Base-by-base conservation (phyloP, 257 asterid species). In the Jacaranda copaia region DNA sequence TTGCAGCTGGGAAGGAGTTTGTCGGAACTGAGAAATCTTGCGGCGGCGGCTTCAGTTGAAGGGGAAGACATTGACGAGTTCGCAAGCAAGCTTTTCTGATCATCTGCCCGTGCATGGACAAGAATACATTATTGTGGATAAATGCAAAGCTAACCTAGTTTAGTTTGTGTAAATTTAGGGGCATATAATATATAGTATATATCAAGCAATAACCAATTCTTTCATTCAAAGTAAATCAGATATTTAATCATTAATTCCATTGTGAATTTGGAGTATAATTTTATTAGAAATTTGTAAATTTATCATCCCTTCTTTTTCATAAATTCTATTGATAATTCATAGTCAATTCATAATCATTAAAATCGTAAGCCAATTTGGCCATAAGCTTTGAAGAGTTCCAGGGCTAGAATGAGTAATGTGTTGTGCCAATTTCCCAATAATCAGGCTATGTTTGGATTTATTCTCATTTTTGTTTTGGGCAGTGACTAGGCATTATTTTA, bases 21-120 rank as follows among this genome's bases (percentile, higher is more conserved):
- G 55, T 89, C 97, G 63, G 86, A 91, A 76, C 83, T 93, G 0
- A 88, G 92, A 68, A 81, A 81, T 77, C 81, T 90, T 3, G 88
- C 88, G 0, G 70, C 79, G 42, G 70, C 79, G 42, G 77, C 86
- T 16, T 61, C 84, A 1, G 72, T 18, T 4, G 74, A 62, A 39
- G 77, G 65, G 35, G 88, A 53, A 13, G 75, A 40, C 15, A 51
- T 18, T 1, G 85, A 86, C 8, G 88, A 89, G 56, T 90, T 86
- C 72, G 97, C 82, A 2, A 89, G 96, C 96, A 92, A 89, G 83
- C 91, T 92, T 48, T 92, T 90, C 73, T 89, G 65, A 79, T 58
- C 68, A 59, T 59, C 7, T 35, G 7, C 14, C 3, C 13, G 59
- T 60, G 70, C 60, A 48, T 60, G 59, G 18, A 8, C 14, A 58